phyloP scores from a whole-genome alignment of 257 asterid genomes.

The Perilla frutescens region DNA sequence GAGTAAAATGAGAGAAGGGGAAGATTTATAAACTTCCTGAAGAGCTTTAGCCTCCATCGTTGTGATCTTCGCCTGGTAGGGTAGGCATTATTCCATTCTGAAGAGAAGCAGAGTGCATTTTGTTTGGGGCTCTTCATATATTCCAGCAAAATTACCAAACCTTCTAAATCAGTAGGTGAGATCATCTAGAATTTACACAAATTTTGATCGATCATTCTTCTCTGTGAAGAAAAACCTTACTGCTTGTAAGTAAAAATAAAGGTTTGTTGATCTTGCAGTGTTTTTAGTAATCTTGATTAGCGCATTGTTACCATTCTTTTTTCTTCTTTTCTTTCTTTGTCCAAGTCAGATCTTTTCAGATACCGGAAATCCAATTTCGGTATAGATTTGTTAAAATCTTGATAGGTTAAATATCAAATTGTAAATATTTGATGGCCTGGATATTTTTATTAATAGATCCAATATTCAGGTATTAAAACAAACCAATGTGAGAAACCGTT shows the following conservation, averaged over 20 bases:
- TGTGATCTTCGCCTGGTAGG: conserved; percentile 2
- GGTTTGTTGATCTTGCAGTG: conserved; percentile 11
- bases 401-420: no score
- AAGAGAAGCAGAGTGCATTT: conserved; percentile 15
- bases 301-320: not conserved
- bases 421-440: no score
- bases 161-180: conserved; percentile 25
- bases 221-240: conserved; percentile 15
- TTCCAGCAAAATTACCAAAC: not conserved
- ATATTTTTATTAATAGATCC: no score
- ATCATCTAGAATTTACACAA: conserved; percentile 23
- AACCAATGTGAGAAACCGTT: no score
- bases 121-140: conserved; percentile 8
- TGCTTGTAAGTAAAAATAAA: conserved; percentile 37
- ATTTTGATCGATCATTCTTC: conserved; percentile 31
- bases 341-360: no score
- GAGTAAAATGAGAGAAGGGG: conserved; percentile 4
- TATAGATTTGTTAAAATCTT: no score
- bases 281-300: not conserved
- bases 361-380: no score
- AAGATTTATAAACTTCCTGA: not conserved
- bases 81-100: conserved; percentile 17
- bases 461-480: no score
- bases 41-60: conserved; percentile 18
- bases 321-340: no score